Percentiles rank a stretch among this genome's conserved stretches.
Conservation (phyloP, 2,329 filamentous ascomycete genomes). For the Penicillium sp. region DNA sequence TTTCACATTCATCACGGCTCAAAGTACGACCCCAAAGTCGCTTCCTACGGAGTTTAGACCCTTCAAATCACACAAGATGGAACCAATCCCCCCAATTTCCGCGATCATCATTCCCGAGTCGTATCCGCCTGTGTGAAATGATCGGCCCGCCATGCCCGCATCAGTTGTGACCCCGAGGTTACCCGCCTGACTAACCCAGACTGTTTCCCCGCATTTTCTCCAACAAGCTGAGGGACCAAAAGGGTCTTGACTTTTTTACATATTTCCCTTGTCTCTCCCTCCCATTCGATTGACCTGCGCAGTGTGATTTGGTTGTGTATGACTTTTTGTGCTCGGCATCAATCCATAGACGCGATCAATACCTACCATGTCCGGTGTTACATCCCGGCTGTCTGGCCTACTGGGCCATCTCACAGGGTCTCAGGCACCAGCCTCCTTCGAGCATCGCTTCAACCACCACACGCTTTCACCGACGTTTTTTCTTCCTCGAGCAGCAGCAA, state of each 20-base stretch:
- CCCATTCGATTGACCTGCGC: neutral
- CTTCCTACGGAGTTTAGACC: neutral
- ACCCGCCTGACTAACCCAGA: constrained; percentile 3
- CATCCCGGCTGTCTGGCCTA: constrained; percentile 33
- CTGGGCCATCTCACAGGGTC: constrained; percentile 30
- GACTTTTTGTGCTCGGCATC: neutral
- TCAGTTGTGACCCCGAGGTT: neutral
- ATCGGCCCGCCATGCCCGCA: neutral
- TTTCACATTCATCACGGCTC: neutral
- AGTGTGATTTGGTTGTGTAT: neutral
- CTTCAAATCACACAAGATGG: neutral
- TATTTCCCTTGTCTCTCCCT: neutral
- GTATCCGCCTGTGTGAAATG: neutral
- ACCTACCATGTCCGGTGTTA: constrained; percentile 27
- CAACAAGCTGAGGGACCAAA: neutral
- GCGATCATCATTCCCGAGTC: neutral
- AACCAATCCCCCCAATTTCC: neutral
- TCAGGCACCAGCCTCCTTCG: constrained; percentile 20
- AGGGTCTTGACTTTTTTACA: neutral
- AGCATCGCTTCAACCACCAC: constrained; percentile 46
- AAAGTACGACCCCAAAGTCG: neutral
- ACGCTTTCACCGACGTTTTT: constrained; percentile 86
- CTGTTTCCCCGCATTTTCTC: constrained; percentile 7
- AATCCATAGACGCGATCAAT: neutral
- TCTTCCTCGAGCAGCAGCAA: constrained; percentile 78